phyloP scores from a whole-genome alignment of 106 monocot species.

The Dioscorea zingiberensis region DNA sequence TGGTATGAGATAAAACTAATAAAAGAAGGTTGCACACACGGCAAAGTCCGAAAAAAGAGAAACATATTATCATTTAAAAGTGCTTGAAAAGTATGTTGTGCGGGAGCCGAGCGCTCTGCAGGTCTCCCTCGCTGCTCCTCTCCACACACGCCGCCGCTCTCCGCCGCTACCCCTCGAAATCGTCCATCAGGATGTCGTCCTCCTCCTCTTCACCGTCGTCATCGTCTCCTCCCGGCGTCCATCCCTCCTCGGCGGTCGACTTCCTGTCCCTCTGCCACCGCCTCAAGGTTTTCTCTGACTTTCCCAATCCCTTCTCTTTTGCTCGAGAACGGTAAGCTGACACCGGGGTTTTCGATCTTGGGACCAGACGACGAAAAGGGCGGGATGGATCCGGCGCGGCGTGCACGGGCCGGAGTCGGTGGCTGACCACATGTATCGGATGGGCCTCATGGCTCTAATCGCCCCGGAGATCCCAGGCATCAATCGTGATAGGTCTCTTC shows the following conservation, averaged over 20 bases:
- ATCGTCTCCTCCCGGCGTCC: slow-evolving; percentile 7
- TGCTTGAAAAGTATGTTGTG: too few relatives aligned
- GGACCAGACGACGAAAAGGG: slow-evolving; percentile 81
- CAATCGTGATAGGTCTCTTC: slow-evolving; percentile 47
- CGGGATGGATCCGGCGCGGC: slow-evolving; percentile 78
- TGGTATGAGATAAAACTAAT: too few relatives aligned
- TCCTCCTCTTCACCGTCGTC: neutral
- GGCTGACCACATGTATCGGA: slow-evolving; percentile 99
- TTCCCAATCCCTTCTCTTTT: neutral
- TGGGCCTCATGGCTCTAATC: slow-evolving; percentile 86
- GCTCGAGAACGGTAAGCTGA: neutral
- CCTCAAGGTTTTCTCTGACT: slow-evolving; percentile 46
- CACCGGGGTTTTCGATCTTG: neutral
- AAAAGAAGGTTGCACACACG: too few relatives aligned
- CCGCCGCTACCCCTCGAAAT: too few relatives aligned
- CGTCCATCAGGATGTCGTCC: neutral
- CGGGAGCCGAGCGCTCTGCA: too few relatives aligned
- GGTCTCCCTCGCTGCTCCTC: too few relatives aligned
- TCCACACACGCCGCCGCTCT: too few relatives aligned
- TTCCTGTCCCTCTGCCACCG: slow-evolving; percentile 71
- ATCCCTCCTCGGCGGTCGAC: slow-evolving; percentile 46
- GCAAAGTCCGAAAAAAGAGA: too few relatives aligned
- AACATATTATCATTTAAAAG: too few relatives aligned
- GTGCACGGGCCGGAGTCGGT: slow-evolving; percentile 83
- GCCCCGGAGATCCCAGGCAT: slow-evolving; percentile 50